phyloP scores from a whole-genome alignment of 139 green algal genomes.

The Raphidocelis subcapitata region DNA sequence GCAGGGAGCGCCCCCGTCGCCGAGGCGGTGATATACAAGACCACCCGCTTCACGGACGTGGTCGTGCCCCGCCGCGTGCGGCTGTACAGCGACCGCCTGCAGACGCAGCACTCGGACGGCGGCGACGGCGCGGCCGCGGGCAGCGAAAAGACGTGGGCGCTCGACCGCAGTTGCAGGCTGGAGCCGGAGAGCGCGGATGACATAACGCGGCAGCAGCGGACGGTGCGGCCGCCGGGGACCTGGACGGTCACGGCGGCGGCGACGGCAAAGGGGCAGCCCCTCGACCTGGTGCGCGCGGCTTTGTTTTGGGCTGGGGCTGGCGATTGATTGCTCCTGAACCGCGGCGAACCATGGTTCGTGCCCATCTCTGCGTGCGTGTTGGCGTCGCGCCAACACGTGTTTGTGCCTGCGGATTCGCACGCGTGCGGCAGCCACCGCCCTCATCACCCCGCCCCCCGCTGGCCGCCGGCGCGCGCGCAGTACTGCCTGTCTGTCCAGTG shows the following conservation, averaged over 20 bases:
- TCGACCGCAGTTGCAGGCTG: conserved; percentile 41
- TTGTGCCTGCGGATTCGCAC: too few relatives aligned
- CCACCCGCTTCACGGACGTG: conserved; percentile 29
- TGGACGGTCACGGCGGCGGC: conserved; percentile 30
- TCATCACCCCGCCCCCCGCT: too few relatives aligned
- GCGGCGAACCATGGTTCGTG: too few relatives aligned
- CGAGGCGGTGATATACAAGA: conserved; percentile 38
- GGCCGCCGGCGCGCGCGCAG: conserved; percentile 13
- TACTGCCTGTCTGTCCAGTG: conserved; percentile 47
- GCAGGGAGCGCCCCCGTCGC: neutral
- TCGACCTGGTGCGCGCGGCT: conserved; percentile 37
- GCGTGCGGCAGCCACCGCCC: too few relatives aligned
- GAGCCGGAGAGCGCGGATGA: conserved; percentile 29
- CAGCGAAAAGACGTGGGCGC: conserved; percentile 41
- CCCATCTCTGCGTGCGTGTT: too few relatives aligned
- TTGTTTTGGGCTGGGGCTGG: neutral
- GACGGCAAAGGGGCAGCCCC: conserved; percentile 17
- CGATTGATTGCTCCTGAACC: too few relatives aligned
- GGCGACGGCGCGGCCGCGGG: neutral
- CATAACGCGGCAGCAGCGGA: neutral
- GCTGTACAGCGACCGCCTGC: conserved; percentile 23
- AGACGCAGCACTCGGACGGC: conserved; percentile 26
- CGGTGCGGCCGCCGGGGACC: conserved; percentile 6
- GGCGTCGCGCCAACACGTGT: too few relatives aligned
- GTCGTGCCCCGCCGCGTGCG: conserved; percentile 27